These are phyloP conservation scores for Umbelopsis vinacea DNA, from an alignment of 192 early-diverging fungal genomes.

Conservation along the genomic window DNA sequence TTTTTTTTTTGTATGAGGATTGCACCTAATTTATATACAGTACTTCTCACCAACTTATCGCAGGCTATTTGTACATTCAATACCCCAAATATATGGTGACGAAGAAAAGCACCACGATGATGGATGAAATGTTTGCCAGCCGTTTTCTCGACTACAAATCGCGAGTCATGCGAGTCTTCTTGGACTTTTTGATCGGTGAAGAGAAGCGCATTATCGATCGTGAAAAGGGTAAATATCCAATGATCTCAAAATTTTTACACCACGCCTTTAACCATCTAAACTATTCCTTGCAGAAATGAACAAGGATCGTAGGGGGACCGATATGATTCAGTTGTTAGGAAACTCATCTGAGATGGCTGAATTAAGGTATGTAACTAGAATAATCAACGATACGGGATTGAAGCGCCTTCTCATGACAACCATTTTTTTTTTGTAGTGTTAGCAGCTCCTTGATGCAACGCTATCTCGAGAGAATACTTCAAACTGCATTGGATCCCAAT, in stretches of 20 bases:
- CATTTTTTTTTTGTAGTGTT: conserved; percentile 49
- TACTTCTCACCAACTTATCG: conserved; percentile 8
- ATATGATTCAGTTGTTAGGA: conserved; percentile 79
- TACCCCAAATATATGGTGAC: conserved; percentile 69
- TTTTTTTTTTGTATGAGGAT: neutral
- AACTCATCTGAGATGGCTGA: conserved; percentile 83
- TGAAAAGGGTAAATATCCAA: conserved; percentile 43
- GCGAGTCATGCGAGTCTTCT: conserved; percentile 73
- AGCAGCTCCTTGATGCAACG: conserved; percentile 89
- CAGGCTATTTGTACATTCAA: conserved; percentile 75
- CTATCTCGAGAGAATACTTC: conserved; percentile 77
- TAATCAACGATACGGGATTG: neutral
- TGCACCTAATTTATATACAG: neutral
- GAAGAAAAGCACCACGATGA: conserved; percentile 55
- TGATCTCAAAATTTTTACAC: neutral
- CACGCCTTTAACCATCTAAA: neutral
- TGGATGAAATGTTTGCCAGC: conserved; percentile 68
- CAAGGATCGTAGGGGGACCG: conserved; percentile 45
- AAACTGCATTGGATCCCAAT: conserved; percentile 66
- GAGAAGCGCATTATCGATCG: conserved; percentile 55
- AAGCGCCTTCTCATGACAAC: neutral
- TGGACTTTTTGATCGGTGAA: conserved; percentile 71
- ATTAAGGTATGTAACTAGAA: conserved; percentile 53
- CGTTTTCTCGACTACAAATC: conserved; percentile 58
- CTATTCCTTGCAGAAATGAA: neutral